phyloP scores from a whole-genome alignment of 83 land plant species.

The Thuja plicata region DNA sequence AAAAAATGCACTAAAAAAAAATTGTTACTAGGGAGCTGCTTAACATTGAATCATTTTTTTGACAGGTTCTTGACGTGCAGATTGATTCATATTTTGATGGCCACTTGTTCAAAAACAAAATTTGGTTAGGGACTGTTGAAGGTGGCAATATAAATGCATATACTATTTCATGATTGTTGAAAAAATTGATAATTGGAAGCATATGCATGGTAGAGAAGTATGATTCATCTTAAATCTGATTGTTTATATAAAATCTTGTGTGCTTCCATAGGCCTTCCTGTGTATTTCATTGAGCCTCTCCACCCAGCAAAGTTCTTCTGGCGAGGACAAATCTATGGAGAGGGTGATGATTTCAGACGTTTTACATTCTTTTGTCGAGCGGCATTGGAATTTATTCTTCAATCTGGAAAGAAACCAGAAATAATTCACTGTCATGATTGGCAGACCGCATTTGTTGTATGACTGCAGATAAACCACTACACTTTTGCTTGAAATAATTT shows the following conservation, averaged over 20 bases:
- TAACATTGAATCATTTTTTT: background rate
- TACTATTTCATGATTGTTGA: background rate
- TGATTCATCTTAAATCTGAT: background rate
- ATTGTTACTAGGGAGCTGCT: background rate
- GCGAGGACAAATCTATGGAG: conserved; percentile 90
- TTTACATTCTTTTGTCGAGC: conserved; percentile 94
- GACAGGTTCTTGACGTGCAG: conserved; percentile 70
- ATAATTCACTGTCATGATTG: conserved; percentile 98
- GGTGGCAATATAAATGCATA: conserved; percentile 35
- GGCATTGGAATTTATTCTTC: conserved; percentile 84
- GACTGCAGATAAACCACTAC: conserved; percentile 11
- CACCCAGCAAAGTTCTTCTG: conserved; percentile 90
- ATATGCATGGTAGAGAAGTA: background rate
- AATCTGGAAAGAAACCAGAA: conserved; percentile 93
- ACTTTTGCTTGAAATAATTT: conserved; percentile 6
- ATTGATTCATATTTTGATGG: conserved; percentile 86
- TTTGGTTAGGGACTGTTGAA: conserved; percentile 96
- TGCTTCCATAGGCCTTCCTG: conserved; percentile 80
- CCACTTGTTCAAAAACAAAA: conserved; percentile 69
- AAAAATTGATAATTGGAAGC: background rate
- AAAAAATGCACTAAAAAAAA: background rate
- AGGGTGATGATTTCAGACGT: conserved; percentile 89
- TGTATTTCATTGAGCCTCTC: conserved; percentile 91
- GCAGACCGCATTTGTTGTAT: conserved; percentile 95
- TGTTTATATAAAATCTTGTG: background rate